These are phyloP conservation scores for Paraglomus occultum DNA, from an alignment of 192 early-diverging fungal species.

Conservation along the genomic window DNA sequence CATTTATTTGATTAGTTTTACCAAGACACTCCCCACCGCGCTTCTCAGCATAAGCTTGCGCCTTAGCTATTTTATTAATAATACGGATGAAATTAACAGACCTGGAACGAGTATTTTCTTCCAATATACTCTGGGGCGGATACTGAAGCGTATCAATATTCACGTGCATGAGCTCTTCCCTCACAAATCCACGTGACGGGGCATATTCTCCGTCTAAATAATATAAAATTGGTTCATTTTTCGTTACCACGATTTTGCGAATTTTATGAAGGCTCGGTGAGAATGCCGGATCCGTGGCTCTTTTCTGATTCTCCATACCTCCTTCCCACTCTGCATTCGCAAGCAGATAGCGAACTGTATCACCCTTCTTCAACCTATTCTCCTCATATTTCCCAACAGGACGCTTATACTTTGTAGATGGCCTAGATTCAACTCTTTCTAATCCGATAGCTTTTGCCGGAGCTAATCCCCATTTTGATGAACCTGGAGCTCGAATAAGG, in stretches of 20 bases:
- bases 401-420: constrained; percentile 11
- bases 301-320: background rate
- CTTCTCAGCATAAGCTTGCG: background rate
- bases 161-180: background rate
- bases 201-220: background rate
- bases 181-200: background rate
- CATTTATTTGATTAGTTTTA: constrained; percentile 7
- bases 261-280: constrained; percentile 9
- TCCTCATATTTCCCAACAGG: background rate
- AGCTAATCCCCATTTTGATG: background rate
- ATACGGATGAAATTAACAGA: constrained; percentile 5
- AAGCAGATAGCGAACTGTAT: background rate
- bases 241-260: background rate
- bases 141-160: background rate
- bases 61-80: constrained; percentile 16
- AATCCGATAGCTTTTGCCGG: background rate
- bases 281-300: background rate
- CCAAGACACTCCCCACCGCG: background rate
- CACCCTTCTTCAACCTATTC: constrained; percentile 9
- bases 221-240: constrained; percentile 5
- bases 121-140: constrained; percentile 11
- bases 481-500: constrained; percentile 1
- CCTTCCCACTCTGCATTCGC: background rate
- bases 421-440: constrained; percentile 1
- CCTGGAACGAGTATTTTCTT: constrained; percentile 7